Conservation (phyloP, 169 alveolate genomes). For the Neospora caninum region DNA sequence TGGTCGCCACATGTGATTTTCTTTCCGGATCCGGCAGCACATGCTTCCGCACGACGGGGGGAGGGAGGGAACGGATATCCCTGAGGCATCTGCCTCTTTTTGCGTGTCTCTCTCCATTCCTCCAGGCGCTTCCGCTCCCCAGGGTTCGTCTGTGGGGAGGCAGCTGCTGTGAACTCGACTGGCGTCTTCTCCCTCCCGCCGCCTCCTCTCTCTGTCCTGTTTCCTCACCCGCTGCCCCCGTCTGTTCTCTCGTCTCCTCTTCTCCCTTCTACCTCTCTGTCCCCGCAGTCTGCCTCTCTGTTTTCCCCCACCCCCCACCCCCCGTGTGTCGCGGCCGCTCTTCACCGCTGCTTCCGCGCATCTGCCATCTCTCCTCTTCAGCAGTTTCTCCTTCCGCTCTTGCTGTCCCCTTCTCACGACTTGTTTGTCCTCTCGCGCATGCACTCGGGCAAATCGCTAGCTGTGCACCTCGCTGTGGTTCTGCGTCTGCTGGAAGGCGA, state of each 20-base stretch:
- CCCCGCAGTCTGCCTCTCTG: not conserved
- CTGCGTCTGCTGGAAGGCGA: not conserved
- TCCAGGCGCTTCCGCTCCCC: not conserved
- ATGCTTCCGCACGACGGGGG: too few relatives aligned
- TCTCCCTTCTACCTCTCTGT: not conserved
- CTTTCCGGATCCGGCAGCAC: not conserved
- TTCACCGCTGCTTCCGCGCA: not conserved
- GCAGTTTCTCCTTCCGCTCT: not conserved
- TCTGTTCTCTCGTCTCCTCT: not conserved
- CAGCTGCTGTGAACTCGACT: not conserved
- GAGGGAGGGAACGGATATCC: too few relatives aligned
- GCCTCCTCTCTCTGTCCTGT: not conserved
- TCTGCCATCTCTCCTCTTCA: not conserved
- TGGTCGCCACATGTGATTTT: not conserved
- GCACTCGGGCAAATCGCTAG: conserved; percentile 16
- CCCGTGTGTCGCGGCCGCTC: not conserved
- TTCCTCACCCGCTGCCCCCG: not conserved
- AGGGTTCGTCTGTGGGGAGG: not conserved
- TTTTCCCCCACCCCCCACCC: not conserved
- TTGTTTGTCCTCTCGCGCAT: not conserved
- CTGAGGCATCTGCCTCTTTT: too few relatives aligned
- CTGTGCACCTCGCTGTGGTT: not conserved
- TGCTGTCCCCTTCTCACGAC: not conserved
- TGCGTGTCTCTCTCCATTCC: not conserved
- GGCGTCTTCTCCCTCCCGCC: not conserved